Conservation (phyloP, 169 alveolate genomes). For the Cystoisospora suis region DNA sequence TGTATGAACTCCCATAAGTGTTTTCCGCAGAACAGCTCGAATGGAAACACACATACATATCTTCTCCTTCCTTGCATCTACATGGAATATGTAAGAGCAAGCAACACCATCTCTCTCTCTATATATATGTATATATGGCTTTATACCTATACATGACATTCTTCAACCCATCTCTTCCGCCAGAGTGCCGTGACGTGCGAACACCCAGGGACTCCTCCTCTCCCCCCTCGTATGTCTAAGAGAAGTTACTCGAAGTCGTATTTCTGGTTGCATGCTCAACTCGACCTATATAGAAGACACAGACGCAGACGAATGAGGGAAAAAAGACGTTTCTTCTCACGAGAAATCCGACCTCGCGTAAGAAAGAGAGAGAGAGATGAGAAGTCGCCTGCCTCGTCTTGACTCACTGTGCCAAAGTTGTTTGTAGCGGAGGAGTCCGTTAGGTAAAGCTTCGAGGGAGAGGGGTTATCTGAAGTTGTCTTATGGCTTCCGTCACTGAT, state of each 20-base stretch:
- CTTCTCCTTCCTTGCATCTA: too few relatives aligned
- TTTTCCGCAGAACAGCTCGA: too few relatives aligned
- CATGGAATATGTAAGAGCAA: too few relatives aligned
- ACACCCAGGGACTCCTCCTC: too few relatives aligned
- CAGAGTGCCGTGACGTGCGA: neutral
- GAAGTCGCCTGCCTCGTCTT: neutral
- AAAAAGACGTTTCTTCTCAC: neutral
- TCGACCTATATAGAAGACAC: neutral
- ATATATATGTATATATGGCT: too few relatives aligned
- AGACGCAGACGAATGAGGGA: neutral
- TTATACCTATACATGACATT: neutral
- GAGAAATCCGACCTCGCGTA: neutral
- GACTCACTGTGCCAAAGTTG: constrained; percentile 19
- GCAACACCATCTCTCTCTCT: neutral
- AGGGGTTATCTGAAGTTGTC: too few relatives aligned
- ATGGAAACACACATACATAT: too few relatives aligned
- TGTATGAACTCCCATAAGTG: too few relatives aligned
- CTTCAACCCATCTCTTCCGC: neutral
- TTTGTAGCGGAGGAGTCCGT: constrained; percentile 1
- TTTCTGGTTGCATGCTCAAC: neutral
- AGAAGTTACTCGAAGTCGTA: too few relatives aligned
- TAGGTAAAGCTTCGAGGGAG: neutral
- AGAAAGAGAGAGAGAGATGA: neutral
- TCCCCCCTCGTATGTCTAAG: too few relatives aligned
- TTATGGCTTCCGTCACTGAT: neutral